Conservation (phyloP, 768 basidiomycete genomes). For the Infundibulicybe gibba region DNA sequence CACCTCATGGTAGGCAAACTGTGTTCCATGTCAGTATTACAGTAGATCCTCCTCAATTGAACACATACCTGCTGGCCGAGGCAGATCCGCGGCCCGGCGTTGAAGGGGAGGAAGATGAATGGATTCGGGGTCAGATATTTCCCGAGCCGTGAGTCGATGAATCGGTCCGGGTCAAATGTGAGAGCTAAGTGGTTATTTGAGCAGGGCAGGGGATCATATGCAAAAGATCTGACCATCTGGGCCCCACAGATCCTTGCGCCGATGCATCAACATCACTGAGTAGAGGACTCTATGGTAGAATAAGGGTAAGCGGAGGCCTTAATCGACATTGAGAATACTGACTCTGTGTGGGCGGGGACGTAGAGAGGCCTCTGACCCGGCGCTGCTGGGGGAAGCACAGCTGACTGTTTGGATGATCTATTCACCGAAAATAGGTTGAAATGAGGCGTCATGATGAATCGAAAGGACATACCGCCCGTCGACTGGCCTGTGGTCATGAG, state of each 20-base stretch:
- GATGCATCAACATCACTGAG: conserved; percentile 33
- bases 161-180: conserved; percentile 63
- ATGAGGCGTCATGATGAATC: neutral
- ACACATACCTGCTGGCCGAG: conserved; percentile 40
- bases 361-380: conserved; percentile 29
- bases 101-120: conserved; percentile 70
- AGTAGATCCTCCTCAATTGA: neutral
- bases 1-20: conserved; percentile 60
- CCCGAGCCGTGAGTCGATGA: conserved; percentile 52
- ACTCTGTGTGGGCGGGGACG: conserved; percentile 29
- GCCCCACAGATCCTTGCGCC: conserved; percentile 52
- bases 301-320: conserved; percentile 15
- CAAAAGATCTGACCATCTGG: conserved; percentile 41
- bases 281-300: conserved; percentile 11
- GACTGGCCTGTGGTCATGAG: conserved; percentile 16
- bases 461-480: conserved; percentile 19
- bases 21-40: neutral
- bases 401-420: conserved; percentile 20
- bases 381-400: conserved; percentile 21
- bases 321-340: neutral
- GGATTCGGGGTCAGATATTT: conserved; percentile 57
- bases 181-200: conserved; percentile 28
- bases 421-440: neutral
- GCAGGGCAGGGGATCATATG: neutral
- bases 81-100: conserved; percentile 64